Evolutionary conservation across 176 grass and related monocot species (phyloP), one percentile per base, ranked within the genome.

Genomic region (Phoenix roebelenii): DNA sequence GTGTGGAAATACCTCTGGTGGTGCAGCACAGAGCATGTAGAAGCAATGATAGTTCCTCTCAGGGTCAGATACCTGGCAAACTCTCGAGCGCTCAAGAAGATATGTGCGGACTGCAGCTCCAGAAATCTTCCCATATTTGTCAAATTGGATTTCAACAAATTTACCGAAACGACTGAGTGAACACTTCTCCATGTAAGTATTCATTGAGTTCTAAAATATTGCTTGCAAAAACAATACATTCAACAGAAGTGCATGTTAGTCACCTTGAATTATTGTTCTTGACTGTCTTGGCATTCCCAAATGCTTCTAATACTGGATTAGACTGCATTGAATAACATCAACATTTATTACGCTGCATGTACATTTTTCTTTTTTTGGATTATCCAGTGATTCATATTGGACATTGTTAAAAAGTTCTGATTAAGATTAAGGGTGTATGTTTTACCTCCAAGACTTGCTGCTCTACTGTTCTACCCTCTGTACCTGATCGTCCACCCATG

Each of bases 11-110:
- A 96, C 91, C 86, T 96, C 91, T 15, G 86, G 91, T 15, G 86
- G 91, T 26, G 91, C 91, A 65, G 64, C 30, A 51, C 91, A 96
- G 49, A 96, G 78, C 91, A 96, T 96, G 58, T 96, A 96, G 48
- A 96, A 96, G 70, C 86, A 96, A 69, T 96, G 91, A 69, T 96
- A 96, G 44, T 96, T 96, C 80, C 91, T 84, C 66, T 96, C 91
- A 51, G 91, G 91, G 65, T 90, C 83, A 66, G 80, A 85, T 51
- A 90, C 83, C 77, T 96, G 91, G 18, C 91, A 96, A 5, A 96
- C 91, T 69, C 91, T 68, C 7, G 86, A 96, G 24, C 91, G 68
- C 50, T 96, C 91, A 58, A 96, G 91, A 58, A 90, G 77, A 59
- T 90, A 90, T 3, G 86, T 90, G 15, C 86, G 82, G 55, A 95